Evolutionary conservation across 2,329 filamentous ascomycete species (phyloP).

Genomic region (Paecilomyces dactylethromorphus): DNA sequence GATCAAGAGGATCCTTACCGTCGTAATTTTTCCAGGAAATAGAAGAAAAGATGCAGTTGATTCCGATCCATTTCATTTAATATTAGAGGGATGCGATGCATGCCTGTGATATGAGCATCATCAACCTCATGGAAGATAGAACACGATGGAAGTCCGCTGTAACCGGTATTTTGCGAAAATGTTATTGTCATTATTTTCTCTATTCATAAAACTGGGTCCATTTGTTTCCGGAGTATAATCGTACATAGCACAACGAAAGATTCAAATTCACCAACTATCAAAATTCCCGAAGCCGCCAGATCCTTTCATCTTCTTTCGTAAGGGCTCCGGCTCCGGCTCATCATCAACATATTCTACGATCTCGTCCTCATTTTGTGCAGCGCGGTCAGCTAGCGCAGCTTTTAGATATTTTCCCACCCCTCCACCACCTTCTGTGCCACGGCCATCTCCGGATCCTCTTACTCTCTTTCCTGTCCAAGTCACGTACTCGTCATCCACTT

Average conservation of each 20-base stretch:
- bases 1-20: neutral
- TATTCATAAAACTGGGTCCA: neutral
- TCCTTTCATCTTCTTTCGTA: slow-evolving; percentile 70
- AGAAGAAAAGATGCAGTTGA: neutral
- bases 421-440: slow-evolving; percentile 38
- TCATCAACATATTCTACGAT: slow-evolving; percentile 56
- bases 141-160: neutral
- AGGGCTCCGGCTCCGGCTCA: slow-evolving; percentile 60
- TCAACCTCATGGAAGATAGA: neutral
- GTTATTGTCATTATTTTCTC: neutral
- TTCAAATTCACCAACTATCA: slow-evolving; percentile 65
- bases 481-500: slow-evolving; percentile 72
- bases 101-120: neutral
- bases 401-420: slow-evolving; percentile 79
- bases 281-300: slow-evolving; percentile 85
- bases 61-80: no score
- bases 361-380: slow-evolving; percentile 46
- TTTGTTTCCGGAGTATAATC: neutral
- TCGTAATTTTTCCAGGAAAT: neutral
- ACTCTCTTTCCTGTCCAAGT: slow-evolving; percentile 97
- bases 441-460: slow-evolving; percentile 55
- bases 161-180: neutral
- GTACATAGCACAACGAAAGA: neutral
- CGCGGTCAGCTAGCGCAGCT: slow-evolving; percentile 40
- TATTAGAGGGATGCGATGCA: neutral